phyloP scores from a whole-genome alignment of 768 basidiomycete species.

The Pseudohyphozyma bogoriensis region DNA sequence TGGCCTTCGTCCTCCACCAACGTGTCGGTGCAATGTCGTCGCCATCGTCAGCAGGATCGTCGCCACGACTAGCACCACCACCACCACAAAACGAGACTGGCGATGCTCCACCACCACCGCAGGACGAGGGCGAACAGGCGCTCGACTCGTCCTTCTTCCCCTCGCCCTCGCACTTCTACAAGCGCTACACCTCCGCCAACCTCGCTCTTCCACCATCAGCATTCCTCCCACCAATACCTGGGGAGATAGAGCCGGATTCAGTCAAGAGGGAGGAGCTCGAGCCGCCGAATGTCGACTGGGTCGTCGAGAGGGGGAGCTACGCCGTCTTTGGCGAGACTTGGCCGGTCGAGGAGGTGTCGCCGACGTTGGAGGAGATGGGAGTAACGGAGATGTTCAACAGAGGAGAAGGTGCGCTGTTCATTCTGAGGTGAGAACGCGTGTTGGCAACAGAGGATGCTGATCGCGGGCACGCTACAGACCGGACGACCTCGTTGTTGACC shows the following conservation, averaged over 20 bases:
- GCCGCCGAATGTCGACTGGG: constrained; percentile 83
- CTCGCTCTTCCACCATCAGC: constrained; percentile 57
- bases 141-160: constrained; percentile 49
- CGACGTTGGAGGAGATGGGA: constrained; percentile 69
- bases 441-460: background rate
- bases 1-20: too few relatives aligned
- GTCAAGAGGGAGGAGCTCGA: constrained; percentile 51
- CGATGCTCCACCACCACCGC: too few relatives aligned
- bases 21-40: too few relatives aligned
- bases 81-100: too few relatives aligned
- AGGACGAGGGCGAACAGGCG: too few relatives aligned
- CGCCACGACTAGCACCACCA: too few relatives aligned
- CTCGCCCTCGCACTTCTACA: constrained; percentile 74
- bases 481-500: constrained; percentile 60
- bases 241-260: too few relatives aligned
- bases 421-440: background rate
- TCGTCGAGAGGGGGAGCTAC: constrained; percentile 72
- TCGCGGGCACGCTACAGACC: constrained; percentile 45
- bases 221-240: background rate
- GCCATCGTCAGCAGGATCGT: too few relatives aligned
- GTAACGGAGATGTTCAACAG: constrained; percentile 69
- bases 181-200: constrained; percentile 64
- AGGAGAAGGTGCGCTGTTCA: constrained; percentile 48
- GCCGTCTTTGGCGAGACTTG: constrained; percentile 78
- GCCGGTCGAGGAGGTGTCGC: constrained; percentile 78